These are phyloP conservation scores for Peribolospora baueri DNA, from an alignment of 768 basidiomycete species.

Conservation along the genomic window DNA sequence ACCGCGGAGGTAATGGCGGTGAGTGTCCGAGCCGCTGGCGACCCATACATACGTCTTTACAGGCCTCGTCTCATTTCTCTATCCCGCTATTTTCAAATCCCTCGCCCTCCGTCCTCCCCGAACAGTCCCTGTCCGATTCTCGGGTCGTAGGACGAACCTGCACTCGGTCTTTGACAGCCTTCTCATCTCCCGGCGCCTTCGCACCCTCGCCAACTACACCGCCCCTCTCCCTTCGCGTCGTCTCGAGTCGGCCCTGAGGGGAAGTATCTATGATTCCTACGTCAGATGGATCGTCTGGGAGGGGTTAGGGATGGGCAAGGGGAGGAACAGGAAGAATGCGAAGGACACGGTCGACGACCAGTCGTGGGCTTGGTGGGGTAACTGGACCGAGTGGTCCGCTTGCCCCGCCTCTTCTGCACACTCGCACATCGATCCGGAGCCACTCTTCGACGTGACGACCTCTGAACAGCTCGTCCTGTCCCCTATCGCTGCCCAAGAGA, in stretches of 20 bases:
- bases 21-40: background rate
- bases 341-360: too few relatives aligned
- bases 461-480: slow-evolving; percentile 6
- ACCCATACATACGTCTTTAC: background rate
- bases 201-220: slow-evolving; percentile 59
- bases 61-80: background rate
- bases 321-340: too few relatives aligned
- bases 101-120: background rate
- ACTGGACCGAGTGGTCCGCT: slow-evolving; percentile 37
- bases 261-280: slow-evolving; percentile 31
- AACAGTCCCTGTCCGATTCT: too few relatives aligned
- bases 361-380: slow-evolving; percentile 28
- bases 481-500: background rate
- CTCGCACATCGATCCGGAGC: slow-evolving; percentile 6
- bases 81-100: too few relatives aligned
- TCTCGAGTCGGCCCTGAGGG: slow-evolving; percentile 42
- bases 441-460: slow-evolving; percentile 2
- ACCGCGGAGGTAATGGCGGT: slow-evolving; percentile 62
- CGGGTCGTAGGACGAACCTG: slow-evolving; percentile 28
- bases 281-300: slow-evolving; percentile 71
- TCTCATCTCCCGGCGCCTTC: slow-evolving; percentile 59
- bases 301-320: slow-evolving; percentile 32
- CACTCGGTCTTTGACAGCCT: slow-evolving; percentile 70
- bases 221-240: slow-evolving; percentile 36
- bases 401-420: slow-evolving; percentile 29